A percentile compares a stretch with the other conserved stretches of the same genome.
phyloP scores from a whole-genome alignment of 768 basidiomycete genomes.

The Mycena kentingensis region DNA sequence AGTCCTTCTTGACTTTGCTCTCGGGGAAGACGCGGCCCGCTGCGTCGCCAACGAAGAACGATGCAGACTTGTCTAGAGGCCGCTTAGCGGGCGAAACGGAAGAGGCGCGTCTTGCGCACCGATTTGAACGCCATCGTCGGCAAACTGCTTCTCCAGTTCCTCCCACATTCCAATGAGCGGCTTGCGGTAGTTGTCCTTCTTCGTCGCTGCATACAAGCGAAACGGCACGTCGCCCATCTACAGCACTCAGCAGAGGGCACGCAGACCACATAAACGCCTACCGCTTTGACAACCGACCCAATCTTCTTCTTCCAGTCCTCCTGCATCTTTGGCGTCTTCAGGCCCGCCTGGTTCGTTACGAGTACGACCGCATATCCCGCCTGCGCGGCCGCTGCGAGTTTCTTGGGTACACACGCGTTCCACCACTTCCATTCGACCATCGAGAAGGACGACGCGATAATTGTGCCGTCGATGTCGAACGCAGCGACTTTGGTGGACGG shows the following conservation, averaged over 20 bases:
- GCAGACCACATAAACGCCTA: constrained; percentile 32
- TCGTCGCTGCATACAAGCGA: constrained; percentile 74
- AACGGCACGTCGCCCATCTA: constrained; percentile 79
- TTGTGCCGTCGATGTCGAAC: constrained; percentile 86
- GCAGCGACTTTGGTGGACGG: constrained; percentile 64
- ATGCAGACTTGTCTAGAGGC: constrained; percentile 57
- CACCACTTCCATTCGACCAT: constrained; percentile 67
- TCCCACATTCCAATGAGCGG: constrained; percentile 89
- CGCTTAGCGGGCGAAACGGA: constrained; percentile 16
- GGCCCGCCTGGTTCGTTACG: constrained; percentile 73
- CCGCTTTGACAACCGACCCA: constrained; percentile 61
- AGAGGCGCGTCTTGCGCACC: constrained; percentile 43
- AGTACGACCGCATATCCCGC: constrained; percentile 73
- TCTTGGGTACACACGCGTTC: constrained; percentile 60
- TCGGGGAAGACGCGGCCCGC: constrained; percentile 65
- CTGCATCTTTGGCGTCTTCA: constrained; percentile 44
- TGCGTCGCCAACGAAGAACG: constrained; percentile 89
- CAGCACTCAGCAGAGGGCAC: neutral
- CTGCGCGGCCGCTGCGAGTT: constrained; percentile 58
- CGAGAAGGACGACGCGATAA: constrained; percentile 53
- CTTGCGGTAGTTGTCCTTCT: constrained; percentile 77
- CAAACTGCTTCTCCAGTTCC: constrained; percentile 65
- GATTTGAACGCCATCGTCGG: constrained; percentile 58
- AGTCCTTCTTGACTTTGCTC: constrained; percentile 51
- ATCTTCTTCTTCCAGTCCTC: constrained; percentile 81